Percentiles rank a stretch among this genome's conserved stretches.
phyloP scores from a whole-genome alignment of 148 eudicot species.

The Selenicereus undatus region DNA sequence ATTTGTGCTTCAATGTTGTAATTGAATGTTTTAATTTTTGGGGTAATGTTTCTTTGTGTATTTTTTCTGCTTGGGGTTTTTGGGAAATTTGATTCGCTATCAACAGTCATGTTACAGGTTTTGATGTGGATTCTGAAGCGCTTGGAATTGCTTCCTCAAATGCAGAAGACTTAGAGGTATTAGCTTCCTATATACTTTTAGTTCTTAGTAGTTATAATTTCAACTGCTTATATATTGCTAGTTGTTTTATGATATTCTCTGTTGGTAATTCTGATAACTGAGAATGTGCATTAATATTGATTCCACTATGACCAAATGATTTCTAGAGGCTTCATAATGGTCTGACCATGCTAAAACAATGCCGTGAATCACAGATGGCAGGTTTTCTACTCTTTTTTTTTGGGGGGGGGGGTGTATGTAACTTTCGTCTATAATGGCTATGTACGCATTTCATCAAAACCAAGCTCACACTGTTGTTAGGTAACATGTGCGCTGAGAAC shows the following conservation, averaged over 20 bases:
- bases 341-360: not conserved
- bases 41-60: constrained; percentile 8
- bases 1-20: not conserved
- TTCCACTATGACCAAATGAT: not conserved
- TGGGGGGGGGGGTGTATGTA: not conserved
- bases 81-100: constrained; percentile 27
- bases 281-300: not conserved
- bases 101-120: constrained; percentile 68
- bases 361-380: not conserved
- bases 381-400: not conserved
- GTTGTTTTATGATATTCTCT: not conserved
- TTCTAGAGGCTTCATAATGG: not conserved
- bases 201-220: not conserved
- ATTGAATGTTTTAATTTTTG: not conserved
- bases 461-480: not conserved
- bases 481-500: not conserved
- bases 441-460: not conserved
- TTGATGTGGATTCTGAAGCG: constrained; percentile 80
- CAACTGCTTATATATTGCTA: not conserved
- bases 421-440: not conserved
- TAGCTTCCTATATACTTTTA: constrained; percentile 3
- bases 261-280: not conserved
- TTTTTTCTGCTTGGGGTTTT: not conserved
- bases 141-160: constrained; percentile 71
- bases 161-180: constrained; percentile 93